A percentile compares a stretch with the other conserved stretches of the same genome.
Evolutionary conservation across 176 grass and related monocot species (phyloP).

Genomic region (Phragmites australis): DNA sequence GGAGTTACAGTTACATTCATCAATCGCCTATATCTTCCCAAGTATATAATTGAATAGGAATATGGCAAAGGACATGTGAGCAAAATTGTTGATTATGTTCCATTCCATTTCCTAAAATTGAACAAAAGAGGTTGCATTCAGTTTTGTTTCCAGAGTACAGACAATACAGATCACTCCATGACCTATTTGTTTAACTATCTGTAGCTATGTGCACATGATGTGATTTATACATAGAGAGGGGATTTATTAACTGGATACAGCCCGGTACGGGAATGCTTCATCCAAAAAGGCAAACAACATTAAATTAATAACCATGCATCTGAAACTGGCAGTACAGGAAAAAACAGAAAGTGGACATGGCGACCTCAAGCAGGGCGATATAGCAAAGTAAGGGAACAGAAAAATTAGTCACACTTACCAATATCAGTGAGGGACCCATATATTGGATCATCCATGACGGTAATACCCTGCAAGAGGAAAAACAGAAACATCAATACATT

Average conservation of each 20-base stretch:
- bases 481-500: slow-evolving; percentile 25
- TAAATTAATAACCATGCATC: no score
- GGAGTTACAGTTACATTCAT: not conserved
- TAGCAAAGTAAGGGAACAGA: not conserved
- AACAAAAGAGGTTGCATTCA: not conserved
- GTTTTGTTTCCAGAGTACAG: not conserved
- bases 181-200: no score
- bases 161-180: not conserved
- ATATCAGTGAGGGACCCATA: slow-evolving; percentile 78
- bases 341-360: not conserved
- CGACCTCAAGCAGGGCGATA: slow-evolving; percentile 7
- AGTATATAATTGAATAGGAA: not conserved
- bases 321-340: slow-evolving; percentile 16
- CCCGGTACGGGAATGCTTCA: no score
- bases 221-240: no score
- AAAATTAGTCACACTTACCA: slow-evolving; percentile 45
- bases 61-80: not conserved
- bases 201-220: no score
- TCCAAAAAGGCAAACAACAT: no score
- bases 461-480: slow-evolving; percentile 51
- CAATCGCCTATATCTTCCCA: not conserved
- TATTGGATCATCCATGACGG: slow-evolving; percentile 67
- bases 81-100: not conserved
- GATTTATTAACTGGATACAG: no score
- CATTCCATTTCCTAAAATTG: not conserved